Percentiles rank a stretch among this genome's conserved stretches.
Evolutionary conservation across 176 grass and related monocot species (phyloP).

Genomic region (Avena atlantica): DNA sequence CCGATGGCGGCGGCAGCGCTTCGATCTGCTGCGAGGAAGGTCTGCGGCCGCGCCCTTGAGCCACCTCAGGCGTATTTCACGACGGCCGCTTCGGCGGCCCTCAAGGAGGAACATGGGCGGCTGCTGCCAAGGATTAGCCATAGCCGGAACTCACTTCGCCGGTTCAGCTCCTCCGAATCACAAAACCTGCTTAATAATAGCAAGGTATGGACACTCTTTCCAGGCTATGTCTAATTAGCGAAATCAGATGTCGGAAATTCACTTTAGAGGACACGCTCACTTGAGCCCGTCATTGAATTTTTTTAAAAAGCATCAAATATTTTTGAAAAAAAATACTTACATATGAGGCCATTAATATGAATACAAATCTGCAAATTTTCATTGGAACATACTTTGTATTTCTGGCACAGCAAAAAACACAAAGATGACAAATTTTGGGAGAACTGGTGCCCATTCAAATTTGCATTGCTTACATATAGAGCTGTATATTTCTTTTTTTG

Average conservation of each 20-base stretch:
- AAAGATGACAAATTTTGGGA: too few species aligned
- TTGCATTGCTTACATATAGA: too few species aligned
- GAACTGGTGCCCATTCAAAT: too few species aligned
- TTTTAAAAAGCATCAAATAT: too few species aligned
- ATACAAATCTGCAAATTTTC: too few species aligned
- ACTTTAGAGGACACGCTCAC: too few species aligned
- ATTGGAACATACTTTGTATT: too few species aligned
- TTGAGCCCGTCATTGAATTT: too few species aligned
- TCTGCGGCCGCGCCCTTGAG: neutral
- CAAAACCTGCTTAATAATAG: neutral
- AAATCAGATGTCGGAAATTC: neutral
- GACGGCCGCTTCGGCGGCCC: neutral
- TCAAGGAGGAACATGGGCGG: neutral
- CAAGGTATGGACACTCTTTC: neutral
- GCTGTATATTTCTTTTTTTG: too few species aligned
- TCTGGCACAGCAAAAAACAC: too few species aligned
- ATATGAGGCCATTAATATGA: too few species aligned
- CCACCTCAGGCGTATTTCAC: neutral
- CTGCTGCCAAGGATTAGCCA: neutral
- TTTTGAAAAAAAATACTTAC: too few species aligned
- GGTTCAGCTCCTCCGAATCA: neutral
- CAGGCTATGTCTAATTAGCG: neutral
- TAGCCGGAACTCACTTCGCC: neutral
- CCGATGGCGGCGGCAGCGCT: slow-evolving; percentile 15
- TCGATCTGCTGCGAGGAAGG: neutral